phyloP scores from a whole-genome alignment of 169 alveolate species.

The Theileria orientalis region DNA sequence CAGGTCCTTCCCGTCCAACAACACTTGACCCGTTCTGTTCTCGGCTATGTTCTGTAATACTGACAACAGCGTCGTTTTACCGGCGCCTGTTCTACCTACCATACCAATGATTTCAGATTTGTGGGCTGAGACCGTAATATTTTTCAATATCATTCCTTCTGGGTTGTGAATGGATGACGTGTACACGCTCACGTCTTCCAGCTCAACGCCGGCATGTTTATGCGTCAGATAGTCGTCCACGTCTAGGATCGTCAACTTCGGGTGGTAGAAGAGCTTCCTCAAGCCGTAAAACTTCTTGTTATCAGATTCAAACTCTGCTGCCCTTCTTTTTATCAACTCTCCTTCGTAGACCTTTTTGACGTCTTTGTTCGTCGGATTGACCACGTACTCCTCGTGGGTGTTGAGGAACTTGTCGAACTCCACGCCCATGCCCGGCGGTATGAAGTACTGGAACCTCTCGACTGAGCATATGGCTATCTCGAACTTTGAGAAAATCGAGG shows the following conservation, averaged over 20 bases:
- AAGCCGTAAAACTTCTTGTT: background rate
- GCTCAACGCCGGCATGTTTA: constrained; percentile 13
- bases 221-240: constrained; percentile 3
- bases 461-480: background rate
- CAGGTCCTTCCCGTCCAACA: background rate
- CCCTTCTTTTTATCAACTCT: background rate
- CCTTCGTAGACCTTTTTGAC: background rate
- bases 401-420: background rate
- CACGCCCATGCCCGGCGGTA: background rate
- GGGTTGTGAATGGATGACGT: background rate
- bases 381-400: constrained; percentile 6
- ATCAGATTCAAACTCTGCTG: background rate
- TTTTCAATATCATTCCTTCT: background rate
- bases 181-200: background rate
- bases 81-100: background rate
- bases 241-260: background rate
- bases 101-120: background rate
- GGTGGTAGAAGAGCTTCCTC: background rate
- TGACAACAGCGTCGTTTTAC: constrained; percentile 3
- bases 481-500: background rate
- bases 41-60: background rate
- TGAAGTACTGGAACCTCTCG: constrained; percentile 10
- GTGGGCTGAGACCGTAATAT: background rate
- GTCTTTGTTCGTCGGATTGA: background rate
- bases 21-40: background rate